Evolutionary conservation across 306 rosid species (phyloP), one percentile per base, ranked within the genome.

Genomic region (Lathyrus tuberosus): DNA sequence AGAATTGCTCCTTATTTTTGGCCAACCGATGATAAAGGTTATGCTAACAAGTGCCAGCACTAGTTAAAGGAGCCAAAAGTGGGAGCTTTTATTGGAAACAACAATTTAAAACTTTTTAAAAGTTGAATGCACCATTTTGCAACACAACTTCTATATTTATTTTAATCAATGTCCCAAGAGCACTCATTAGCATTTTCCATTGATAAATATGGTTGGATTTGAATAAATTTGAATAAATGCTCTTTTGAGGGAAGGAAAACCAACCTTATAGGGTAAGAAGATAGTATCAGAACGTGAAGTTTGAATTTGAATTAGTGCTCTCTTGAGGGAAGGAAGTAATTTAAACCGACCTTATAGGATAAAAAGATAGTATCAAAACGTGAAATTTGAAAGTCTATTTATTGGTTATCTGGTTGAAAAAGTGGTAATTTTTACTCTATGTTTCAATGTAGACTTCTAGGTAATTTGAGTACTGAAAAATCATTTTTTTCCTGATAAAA

Each of bases 381-480:
- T 18, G 41, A 37, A 37, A 48, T 22, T 42, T 41, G 53, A 20
- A 16, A 10, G 52, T 24, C 35, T 62, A 41, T 61, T 44, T 4
- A 15, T 35, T 44, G 12, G 62, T 15, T 41, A 16, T 46, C 60
- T 58, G 37, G 47, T 62, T 69, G 17, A 22, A 41, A 63, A 22
- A 41, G 35, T 35, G 44, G 51, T 24, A 54, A 20, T 12, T 47
- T 14, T 70, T 70, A 26, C 30, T 20, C 15, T 2, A 17, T 75
- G 53, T 70, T 71, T 15, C 49, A 49, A 18, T 33, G 35, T 60
- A 69, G 43, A 43, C 37, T 49, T 12, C 63, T 80, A n/a, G 26
- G 65, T 26, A 10, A 31, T 42, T 49, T 65, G 20, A n/a, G 37
- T 35, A 20, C 49, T 59, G 54, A 38, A 40, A 12, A 68, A 41